Conservation (phyloP, 2,329 filamentous ascomycete species). For the Colletotrichum noveboracense region DNA sequence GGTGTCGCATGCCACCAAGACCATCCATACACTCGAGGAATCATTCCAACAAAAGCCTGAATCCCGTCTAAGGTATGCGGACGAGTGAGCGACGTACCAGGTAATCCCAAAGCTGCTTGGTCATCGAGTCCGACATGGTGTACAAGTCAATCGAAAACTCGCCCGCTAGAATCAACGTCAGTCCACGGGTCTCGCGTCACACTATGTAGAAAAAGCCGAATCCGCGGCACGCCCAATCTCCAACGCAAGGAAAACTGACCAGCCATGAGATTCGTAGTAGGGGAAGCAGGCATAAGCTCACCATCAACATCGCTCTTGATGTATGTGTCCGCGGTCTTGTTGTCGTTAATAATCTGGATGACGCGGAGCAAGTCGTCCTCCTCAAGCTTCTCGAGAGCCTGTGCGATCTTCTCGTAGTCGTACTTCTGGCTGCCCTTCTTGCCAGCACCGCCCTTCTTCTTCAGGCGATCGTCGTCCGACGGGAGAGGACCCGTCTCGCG, state of each 20-base stretch:
- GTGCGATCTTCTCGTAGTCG: constrained; percentile 97
- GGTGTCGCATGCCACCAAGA: neutral
- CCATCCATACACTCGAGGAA: neutral
- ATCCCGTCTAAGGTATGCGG: neutral
- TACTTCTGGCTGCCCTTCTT: constrained; percentile 79
- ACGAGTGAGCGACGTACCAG: constrained; percentile 42
- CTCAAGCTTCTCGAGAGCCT: constrained; percentile 84
- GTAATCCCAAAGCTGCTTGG: constrained; percentile 97
- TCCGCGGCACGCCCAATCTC: neutral
- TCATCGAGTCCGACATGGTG: constrained; percentile 87
- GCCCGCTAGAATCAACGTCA: constrained; percentile 64
- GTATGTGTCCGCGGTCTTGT: constrained; percentile 93
- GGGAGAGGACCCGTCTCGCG: constrained; percentile 87
- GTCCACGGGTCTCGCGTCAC: constrained; percentile 35
- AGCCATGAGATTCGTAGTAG: constrained; percentile 14
- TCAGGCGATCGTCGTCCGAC: constrained; percentile 67
- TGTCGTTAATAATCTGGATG: constrained; percentile 97
- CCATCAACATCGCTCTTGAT: constrained; percentile 97
- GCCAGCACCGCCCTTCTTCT: constrained; percentile 68
- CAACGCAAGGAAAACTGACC: constrained; percentile 21
- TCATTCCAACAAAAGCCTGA: neutral
- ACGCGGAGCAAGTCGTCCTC: constrained; percentile 95
- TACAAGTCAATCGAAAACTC: constrained; percentile 99
- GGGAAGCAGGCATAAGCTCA: constrained; percentile 51
- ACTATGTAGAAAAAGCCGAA: neutral